phyloP scores from a whole-genome alignment of 352 stramenopile species.

The Globisporangium parvum region DNA sequence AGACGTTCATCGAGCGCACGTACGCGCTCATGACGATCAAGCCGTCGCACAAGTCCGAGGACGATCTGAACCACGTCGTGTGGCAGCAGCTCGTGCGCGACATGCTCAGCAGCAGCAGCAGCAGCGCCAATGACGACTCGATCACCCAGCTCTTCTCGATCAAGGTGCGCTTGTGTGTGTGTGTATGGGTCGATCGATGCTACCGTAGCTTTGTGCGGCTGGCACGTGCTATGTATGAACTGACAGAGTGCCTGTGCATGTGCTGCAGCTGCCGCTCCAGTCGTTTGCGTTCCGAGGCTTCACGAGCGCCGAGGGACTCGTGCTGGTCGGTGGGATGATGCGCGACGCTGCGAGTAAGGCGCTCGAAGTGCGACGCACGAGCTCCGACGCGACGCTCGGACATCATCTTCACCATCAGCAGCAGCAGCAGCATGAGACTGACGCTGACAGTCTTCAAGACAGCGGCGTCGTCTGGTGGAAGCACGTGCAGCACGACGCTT shows the following conservation, averaged over 20 bases:
- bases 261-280: slow-evolving; percentile 42
- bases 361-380: slow-evolving; percentile 14
- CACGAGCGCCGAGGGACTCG: slow-evolving; percentile 22
- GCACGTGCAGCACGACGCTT: slow-evolving; percentile 32
- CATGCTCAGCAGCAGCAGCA: slow-evolving; percentile 17
- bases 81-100: slow-evolving; percentile 54
- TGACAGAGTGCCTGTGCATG: neutral
- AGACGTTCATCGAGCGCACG: slow-evolving; percentile 64
- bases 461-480: slow-evolving; percentile 44
- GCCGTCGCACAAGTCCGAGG: slow-evolving; percentile 44
- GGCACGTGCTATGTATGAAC: neutral
- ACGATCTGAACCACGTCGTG: slow-evolving; percentile 57
- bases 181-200: neutral
- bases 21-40: slow-evolving; percentile 44
- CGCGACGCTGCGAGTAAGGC: slow-evolving; percentile 23
- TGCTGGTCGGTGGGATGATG: slow-evolving; percentile 17
- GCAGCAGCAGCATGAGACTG: neutral
- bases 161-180: slow-evolving; percentile 21
- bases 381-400: no score
- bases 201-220: no score
- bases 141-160: slow-evolving; percentile 34
- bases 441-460: slow-evolving; percentile 5
- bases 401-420: no score
- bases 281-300: slow-evolving; percentile 49
- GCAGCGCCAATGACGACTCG: slow-evolving; percentile 24